Evolutionary conservation across 805 yeast species (phyloP).

Genomic region (Zygoascus flipseniorum): DNA sequence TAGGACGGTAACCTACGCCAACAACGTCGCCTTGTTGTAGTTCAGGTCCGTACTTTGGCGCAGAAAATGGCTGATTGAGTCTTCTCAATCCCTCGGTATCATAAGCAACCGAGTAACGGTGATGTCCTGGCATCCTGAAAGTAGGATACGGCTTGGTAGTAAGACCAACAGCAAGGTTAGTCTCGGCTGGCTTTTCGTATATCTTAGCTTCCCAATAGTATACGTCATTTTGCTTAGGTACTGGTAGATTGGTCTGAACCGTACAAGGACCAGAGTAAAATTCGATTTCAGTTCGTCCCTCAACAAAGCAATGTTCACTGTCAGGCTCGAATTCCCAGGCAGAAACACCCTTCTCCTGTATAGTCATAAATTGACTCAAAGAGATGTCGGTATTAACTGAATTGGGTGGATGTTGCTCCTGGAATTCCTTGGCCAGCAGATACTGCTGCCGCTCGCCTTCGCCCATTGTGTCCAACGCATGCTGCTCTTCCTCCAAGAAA

Average conservation of each 20-base stretch:
- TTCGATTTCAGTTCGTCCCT: conserved; percentile 49
- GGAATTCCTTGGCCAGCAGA: conserved; percentile 49
- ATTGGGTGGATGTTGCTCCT: conserved; percentile 35
- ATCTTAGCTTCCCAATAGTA: conserved; percentile 86
- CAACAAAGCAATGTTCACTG: conserved; percentile 49
- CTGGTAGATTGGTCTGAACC: conserved; percentile 73
- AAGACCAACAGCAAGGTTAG: conserved; percentile 62
- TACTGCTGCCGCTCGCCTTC: conserved; percentile 47
- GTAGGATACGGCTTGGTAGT: conserved; percentile 86
- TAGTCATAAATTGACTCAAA: conserved; percentile 52
- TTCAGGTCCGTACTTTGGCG: conserved; percentile 37
- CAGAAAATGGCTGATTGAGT: conserved; percentile 63
- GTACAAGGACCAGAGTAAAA: conserved; percentile 49
- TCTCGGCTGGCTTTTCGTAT: conserved; percentile 50
- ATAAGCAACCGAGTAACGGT: conserved; percentile 75
- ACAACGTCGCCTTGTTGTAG: conserved; percentile 80
- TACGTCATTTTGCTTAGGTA: conserved; percentile 74
- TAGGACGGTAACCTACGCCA: conserved; percentile 81
- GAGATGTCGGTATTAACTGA: conserved; percentile 34
- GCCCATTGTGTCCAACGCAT: conserved; percentile 55
- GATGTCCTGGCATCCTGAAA: conserved; percentile 89
- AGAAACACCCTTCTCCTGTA: conserved; percentile 78
- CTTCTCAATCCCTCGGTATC: conserved; percentile 80
- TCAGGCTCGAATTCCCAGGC: conserved; percentile 77
- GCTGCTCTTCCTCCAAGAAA: conserved; percentile 52